Percentiles rank a stretch among this genome's conserved stretches.
Conservation (phyloP, 1,284 basidiomycete species). For the Farysia itapuensis region DNA sequence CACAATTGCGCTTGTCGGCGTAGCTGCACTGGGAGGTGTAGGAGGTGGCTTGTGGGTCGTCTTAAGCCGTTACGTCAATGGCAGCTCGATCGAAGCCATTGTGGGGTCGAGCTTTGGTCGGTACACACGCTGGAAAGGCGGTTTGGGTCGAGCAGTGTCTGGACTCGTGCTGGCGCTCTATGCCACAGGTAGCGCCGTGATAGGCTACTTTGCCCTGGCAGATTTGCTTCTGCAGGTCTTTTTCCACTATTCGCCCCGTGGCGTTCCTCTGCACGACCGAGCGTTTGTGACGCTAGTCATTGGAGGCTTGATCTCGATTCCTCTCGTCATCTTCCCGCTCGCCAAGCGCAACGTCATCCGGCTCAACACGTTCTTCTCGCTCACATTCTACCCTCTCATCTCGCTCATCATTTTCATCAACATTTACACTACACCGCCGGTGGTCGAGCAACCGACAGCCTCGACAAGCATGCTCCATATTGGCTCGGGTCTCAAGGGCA, state of each 20-base stretch:
- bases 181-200: slow-evolving; percentile 52
- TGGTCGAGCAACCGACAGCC: neutral
- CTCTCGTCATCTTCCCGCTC: slow-evolving; percentile 53
- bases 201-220: slow-evolving; percentile 55
- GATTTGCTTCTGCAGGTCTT: slow-evolving; percentile 55
- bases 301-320: slow-evolving; percentile 45
- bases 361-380: slow-evolving; percentile 43
- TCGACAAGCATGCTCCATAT: neutral
- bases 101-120: slow-evolving; percentile 51
- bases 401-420: slow-evolving; percentile 39
- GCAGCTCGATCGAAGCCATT: slow-evolving; percentile 51
- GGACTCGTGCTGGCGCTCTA: slow-evolving; percentile 46
- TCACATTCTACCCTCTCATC: slow-evolving; percentile 48
- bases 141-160: slow-evolving; percentile 38
- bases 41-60: slow-evolving; percentile 57
- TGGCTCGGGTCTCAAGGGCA: neutral
- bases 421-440: slow-evolving; percentile 21
- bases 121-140: slow-evolving; percentile 53
- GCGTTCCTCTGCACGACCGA: slow-evolving; percentile 49
- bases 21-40: slow-evolving; percentile 49
- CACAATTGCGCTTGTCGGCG: slow-evolving; percentile 31
- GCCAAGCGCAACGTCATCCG: slow-evolving; percentile 56
- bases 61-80: slow-evolving; percentile 53
- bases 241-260: slow-evolving; percentile 49
- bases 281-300: slow-evolving; percentile 53